Conservation (phyloP, 192 early-diverging fungal genomes). For the Backusella macrospora region DNA sequence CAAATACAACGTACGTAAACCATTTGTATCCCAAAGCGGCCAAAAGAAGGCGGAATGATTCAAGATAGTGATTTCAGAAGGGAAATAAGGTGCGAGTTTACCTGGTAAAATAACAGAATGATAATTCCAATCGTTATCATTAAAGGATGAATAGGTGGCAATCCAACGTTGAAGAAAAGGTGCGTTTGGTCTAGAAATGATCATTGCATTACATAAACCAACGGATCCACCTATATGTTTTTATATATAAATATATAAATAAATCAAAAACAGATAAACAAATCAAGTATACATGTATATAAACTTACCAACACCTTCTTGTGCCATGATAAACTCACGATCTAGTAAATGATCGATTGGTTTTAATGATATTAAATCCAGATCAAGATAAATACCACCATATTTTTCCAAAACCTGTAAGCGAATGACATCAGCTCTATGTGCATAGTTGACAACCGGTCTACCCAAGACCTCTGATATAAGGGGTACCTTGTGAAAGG, state of each 20-base stretch:
- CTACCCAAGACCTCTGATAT: conserved; percentile 46
- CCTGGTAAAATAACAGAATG: conserved; percentile 51
- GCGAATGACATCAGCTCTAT: conserved; percentile 53
- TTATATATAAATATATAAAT: not conserved
- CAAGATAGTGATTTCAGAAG: conserved; percentile 33
- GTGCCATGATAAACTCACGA: conserved; percentile 52
- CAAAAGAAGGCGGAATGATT: conserved; percentile 46
- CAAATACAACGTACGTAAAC: conserved; percentile 40
- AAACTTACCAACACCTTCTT: conserved; percentile 44
- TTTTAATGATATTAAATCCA: conserved; percentile 51
- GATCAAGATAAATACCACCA: conserved; percentile 61
- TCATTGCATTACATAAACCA: conserved; percentile 55
- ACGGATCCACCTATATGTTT: conserved; percentile 32
- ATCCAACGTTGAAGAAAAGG: conserved; percentile 53
- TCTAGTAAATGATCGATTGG: conserved; percentile 50
- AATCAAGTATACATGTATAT: not conserved
- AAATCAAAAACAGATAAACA: not conserved
- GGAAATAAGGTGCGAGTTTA: conserved; percentile 32
- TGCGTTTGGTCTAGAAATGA: conserved; percentile 45
- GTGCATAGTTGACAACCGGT: conserved; percentile 46
- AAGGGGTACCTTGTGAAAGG: conserved; percentile 36
- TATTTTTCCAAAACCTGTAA: conserved; percentile 41
- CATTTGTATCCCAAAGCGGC: conserved; percentile 46
- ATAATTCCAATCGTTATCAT: conserved; percentile 43
- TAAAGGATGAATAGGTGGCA: conserved; percentile 46